Evolutionary conservation across 2,329 filamentous ascomycete genomes (phyloP).

Genomic region (Samsoniella hepiali): DNA sequence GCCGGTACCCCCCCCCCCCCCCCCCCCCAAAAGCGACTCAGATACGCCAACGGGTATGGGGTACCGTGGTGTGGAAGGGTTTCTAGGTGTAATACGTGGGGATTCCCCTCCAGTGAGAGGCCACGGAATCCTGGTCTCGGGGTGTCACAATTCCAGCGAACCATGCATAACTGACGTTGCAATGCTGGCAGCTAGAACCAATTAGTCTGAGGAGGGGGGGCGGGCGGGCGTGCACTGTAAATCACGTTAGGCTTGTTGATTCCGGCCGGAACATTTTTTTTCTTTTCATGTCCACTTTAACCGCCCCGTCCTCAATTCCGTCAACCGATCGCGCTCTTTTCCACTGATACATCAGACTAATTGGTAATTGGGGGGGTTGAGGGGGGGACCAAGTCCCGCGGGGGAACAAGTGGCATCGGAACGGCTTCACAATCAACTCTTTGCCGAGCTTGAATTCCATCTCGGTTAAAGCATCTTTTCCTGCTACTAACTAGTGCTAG

Average conservation of each 20-base stretch:
- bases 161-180: not conserved
- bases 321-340: conserved; percentile 12
- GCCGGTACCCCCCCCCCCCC: not conserved
- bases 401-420: not conserved
- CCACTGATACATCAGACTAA: not conserved
- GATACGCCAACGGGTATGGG: conserved; percentile 9
- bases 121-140: not conserved
- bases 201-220: not conserved
- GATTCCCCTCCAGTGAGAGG: conserved; percentile 3
- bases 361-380: not conserved
- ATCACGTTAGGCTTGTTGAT: not conserved
- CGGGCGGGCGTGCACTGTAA: not conserved
- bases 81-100: not conserved
- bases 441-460: not conserved
- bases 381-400: too few species aligned
- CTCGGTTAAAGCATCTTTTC: not conserved
- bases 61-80: not conserved
- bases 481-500: not conserved
- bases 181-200: not conserved
- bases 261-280: conserved; percentile 13
- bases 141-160: not conserved
- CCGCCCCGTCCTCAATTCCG: conserved; percentile 6
- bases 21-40: not conserved
- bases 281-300: conserved; percentile 2
- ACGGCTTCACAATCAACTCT: not conserved